phyloP scores from a whole-genome alignment of 2,329 filamentous ascomycete genomes.

The Colletotrichum sp. region DNA sequence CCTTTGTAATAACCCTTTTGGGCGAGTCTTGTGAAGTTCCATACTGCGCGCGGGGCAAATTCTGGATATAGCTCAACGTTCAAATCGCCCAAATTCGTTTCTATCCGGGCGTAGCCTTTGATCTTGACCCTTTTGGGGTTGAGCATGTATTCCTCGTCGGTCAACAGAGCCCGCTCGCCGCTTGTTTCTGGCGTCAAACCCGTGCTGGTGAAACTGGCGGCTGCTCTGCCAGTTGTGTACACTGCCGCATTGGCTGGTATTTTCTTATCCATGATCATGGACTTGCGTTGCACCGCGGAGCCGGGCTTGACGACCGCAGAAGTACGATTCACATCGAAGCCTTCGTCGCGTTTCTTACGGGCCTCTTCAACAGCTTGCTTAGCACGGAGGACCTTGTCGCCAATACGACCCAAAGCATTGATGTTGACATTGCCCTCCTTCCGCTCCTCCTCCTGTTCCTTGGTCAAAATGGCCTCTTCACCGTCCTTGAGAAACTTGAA shows the following conservation, averaged over 20 bases:
- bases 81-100: slow-evolving; percentile 83
- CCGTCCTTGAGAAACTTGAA: slow-evolving; percentile 93
- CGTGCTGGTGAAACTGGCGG: slow-evolving; percentile 94
- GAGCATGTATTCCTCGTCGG: slow-evolving; percentile 96
- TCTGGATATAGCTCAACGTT: slow-evolving; percentile 92
- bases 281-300: slow-evolving; percentile 36
- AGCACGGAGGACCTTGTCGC: slow-evolving; percentile 84
- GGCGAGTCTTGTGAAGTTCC: slow-evolving; percentile 91
- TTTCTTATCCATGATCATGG: slow-evolving; percentile 62
- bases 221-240: slow-evolving; percentile 89
- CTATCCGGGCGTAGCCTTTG: slow-evolving; percentile 90
- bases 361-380: slow-evolving; percentile 95
- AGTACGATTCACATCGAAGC: slow-evolving; percentile 61
- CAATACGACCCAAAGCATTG: slow-evolving; percentile 76
- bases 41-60: slow-evolving; percentile 89
- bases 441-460: slow-evolving; percentile 72
- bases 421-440: slow-evolving; percentile 76
- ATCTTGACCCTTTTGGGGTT: slow-evolving; percentile 86
- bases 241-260: slow-evolving; percentile 83
- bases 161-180: slow-evolving; percentile 82
- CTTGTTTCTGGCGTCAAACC: slow-evolving; percentile 92
- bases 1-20: slow-evolving; percentile 90
- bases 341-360: slow-evolving; percentile 72
- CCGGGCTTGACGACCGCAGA: slow-evolving; percentile 44
- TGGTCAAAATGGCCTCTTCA: slow-evolving; percentile 68